Conservation (phyloP, 805 yeast genomes). For the Saturnispora dispora region DNA sequence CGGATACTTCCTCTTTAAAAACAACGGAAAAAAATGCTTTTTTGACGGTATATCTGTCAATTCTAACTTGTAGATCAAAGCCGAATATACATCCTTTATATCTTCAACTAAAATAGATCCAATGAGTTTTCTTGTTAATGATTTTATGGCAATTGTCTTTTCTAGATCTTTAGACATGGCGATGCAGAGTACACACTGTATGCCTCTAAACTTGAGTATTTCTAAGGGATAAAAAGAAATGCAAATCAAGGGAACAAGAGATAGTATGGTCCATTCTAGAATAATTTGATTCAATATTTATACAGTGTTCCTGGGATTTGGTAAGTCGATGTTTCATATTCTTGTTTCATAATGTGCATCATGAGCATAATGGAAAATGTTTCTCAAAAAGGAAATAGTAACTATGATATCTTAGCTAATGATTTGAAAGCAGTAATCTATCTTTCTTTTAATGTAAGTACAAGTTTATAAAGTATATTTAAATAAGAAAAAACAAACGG, state of each 20-base stretch:
- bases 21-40: neutral
- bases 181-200: neutral
- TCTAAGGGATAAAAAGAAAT: neutral
- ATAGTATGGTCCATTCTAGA: neutral
- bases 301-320: neutral
- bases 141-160: slow-evolving; percentile 7
- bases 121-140: slow-evolving; percentile 34
- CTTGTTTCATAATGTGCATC: neutral
- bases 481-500: neutral
- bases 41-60: slow-evolving; percentile 17
- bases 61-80: slow-evolving; percentile 35
- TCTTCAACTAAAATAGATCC: slow-evolving; percentile 50
- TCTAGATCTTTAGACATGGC: neutral
- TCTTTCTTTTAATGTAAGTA: neutral
- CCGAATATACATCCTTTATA: slow-evolving; percentile 49
- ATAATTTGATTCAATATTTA: neutral
- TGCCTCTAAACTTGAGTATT: neutral
- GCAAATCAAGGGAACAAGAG: neutral
- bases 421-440: neutral
- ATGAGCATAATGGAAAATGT: neutral
- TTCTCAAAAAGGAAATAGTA: neutral
- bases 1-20: slow-evolving; percentile 28
- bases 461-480: neutral
- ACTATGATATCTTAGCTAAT: neutral
- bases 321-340: neutral